Conservation (phyloP, 768 basidiomycete genomes). For the Naganishia vaughanmartiniae region DNA sequence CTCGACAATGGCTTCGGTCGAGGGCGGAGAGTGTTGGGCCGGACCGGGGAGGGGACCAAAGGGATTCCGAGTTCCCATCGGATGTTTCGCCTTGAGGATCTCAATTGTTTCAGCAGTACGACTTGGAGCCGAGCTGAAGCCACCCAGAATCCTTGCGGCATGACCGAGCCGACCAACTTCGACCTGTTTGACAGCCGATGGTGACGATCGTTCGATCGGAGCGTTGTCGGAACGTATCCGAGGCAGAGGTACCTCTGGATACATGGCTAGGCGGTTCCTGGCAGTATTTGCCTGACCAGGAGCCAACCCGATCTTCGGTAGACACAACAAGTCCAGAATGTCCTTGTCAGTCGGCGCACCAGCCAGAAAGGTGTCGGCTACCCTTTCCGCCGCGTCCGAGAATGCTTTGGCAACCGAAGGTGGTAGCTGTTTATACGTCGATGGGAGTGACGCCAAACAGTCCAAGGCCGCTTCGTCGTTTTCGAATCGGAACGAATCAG, state of each 20-base stretch:
- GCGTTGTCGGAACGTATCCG: not conserved
- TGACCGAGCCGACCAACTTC: constrained; percentile 15
- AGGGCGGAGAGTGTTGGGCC: not conserved
- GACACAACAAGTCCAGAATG: constrained; percentile 21
- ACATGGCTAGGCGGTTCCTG: not conserved
- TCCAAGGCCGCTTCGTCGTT: too few relatives aligned
- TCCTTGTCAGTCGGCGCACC: constrained; percentile 6
- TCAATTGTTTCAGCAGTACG: not conserved
- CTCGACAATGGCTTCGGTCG: constrained; percentile 6
- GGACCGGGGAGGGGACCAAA: not conserved
- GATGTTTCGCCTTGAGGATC: not conserved
- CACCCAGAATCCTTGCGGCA: constrained; percentile 19
- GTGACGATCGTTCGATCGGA: not conserved
- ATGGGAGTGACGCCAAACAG: constrained; percentile 8
- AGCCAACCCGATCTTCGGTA: constrained; percentile 26
- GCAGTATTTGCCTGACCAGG: constrained; percentile 9
- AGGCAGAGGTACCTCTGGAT: constrained; percentile 6
- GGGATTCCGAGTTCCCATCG: not conserved
- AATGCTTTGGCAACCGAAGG: constrained; percentile 8
- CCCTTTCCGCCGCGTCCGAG: constrained; percentile 11
- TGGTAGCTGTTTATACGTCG: constrained; percentile 10
- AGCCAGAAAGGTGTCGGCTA: constrained; percentile 15
- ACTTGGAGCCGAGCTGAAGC: not conserved
- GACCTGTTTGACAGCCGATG: constrained; percentile 8
- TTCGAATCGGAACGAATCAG: too few relatives aligned